Conservation (phyloP, 805 yeast species). For the Saccharomyces eubayanus region DNA sequence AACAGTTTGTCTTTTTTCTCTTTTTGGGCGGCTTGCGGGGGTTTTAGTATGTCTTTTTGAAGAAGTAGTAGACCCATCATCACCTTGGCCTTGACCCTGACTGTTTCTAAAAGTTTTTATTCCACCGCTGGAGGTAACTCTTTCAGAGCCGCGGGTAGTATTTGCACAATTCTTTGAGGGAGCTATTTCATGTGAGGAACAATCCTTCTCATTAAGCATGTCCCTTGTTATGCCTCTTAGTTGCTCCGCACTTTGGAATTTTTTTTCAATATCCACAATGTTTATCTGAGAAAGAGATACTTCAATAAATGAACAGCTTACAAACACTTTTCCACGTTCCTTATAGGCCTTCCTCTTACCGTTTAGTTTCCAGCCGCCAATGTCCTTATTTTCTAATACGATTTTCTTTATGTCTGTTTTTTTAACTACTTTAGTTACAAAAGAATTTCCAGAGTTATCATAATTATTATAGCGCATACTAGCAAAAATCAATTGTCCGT, state of each 20-base stretch:
- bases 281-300: background rate
- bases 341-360: background rate
- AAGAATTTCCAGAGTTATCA: background rate
- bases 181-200: background rate
- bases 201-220: background rate
- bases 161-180: background rate
- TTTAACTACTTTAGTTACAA: background rate
- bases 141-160: background rate
- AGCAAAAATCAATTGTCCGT: background rate
- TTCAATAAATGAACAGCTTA: background rate
- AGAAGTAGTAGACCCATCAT: background rate
- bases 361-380: background rate
- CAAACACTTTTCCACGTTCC: background rate
- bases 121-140: background rate
- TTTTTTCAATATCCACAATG: background rate
- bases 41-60: background rate
- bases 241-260: background rate
- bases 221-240: background rate
- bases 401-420: background rate
- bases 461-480: background rate
- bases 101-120: background rate
- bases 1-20: background rate
- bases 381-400: background rate
- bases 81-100: background rate
- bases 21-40: background rate